These are phyloP conservation scores for Botrytis pseudocinerea DNA, from an alignment of 2,329 filamentous ascomycete genomes.

Conservation along the genomic window DNA sequence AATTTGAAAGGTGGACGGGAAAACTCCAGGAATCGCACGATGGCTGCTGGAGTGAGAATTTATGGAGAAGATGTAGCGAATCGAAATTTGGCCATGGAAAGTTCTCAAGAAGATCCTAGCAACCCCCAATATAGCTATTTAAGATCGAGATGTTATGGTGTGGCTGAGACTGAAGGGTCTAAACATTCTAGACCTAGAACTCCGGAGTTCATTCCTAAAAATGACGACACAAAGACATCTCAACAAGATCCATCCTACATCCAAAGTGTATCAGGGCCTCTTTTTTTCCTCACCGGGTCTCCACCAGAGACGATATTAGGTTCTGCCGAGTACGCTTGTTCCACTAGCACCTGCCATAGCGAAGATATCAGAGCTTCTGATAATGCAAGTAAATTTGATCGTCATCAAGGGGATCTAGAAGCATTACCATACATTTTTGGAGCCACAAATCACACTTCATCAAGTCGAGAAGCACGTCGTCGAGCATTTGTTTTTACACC, in stretches of 20 bases:
- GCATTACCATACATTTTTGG: not conserved
- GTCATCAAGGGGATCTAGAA: conserved; percentile 1
- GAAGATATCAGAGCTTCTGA: not conserved
- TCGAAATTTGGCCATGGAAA: conserved; percentile 48
- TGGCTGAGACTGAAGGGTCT: conserved; percentile 13
- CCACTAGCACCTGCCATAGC: not conserved
- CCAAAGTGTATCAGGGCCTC: not conserved
- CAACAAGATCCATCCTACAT: conserved; percentile 3
- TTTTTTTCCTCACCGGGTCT: not conserved
- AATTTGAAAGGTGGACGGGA: conserved; percentile 48
- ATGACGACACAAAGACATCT: not conserved
- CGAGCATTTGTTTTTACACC: not conserved
- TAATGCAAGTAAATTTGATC: not conserved
- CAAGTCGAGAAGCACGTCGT: not conserved
- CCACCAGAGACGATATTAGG: not conserved
- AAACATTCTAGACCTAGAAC: conserved; percentile 12
- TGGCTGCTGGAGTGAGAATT: conserved; percentile 52
- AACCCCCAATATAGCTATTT: conserved; percentile 31
- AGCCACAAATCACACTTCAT: not conserved
- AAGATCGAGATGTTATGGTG: conserved; percentile 25
- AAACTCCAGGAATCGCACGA: conserved; percentile 47
- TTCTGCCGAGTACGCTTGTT: not conserved
- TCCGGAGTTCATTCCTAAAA: not conserved
- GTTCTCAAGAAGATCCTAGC: conserved; percentile 26
- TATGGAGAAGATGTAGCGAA: conserved; percentile 68